These are phyloP conservation scores for Trichosporon sp. DNA, from an alignment of 1,284 basidiomycete genomes.

Conservation along the genomic window DNA sequence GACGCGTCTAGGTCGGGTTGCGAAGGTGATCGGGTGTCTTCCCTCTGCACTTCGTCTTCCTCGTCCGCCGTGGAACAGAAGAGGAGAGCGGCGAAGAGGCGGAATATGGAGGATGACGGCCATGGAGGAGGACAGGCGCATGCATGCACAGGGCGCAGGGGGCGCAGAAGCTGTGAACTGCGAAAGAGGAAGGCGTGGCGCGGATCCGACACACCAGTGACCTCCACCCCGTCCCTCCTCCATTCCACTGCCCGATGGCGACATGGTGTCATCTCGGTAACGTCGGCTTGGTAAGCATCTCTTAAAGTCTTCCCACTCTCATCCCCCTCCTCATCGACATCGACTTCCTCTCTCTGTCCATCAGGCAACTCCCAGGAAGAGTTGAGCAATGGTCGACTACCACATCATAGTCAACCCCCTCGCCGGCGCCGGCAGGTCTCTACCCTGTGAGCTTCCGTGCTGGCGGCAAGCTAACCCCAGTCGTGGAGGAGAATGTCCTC, in stretches of 20 bases:
- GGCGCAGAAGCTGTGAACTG: not conserved
- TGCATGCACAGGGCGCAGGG: not conserved
- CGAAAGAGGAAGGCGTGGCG: not conserved
- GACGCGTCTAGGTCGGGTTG: constrained; percentile 6
- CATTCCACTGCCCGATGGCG: not conserved
- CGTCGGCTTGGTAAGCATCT: not conserved
- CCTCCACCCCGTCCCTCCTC: too few species aligned
- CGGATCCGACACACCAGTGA: not conserved
- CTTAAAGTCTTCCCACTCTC: not conserved
- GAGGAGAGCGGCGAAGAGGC: too few species aligned
- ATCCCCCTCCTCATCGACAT: not conserved
- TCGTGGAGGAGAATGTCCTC: constrained; percentile 66
- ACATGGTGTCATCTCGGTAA: not conserved
- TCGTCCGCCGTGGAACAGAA: too few species aligned
- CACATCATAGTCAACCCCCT: constrained; percentile 49
- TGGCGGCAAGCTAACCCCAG: constrained; percentile 27
- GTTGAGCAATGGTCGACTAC: constrained; percentile 8
- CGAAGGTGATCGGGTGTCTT: not conserved
- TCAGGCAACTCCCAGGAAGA: not conserved
- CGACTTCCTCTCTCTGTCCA: not conserved
- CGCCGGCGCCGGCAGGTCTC: constrained; percentile 40
- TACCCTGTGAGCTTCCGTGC: constrained; percentile 37
- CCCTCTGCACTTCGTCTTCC: too few species aligned
- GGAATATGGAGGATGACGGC: too few species aligned
- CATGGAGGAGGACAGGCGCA: not conserved